A percentile compares a stretch with the other conserved stretches of the same genome.
Evolutionary conservation across 2,329 filamentous ascomycete species (phyloP).

Genomic region (Verruconis gallopava): DNA sequence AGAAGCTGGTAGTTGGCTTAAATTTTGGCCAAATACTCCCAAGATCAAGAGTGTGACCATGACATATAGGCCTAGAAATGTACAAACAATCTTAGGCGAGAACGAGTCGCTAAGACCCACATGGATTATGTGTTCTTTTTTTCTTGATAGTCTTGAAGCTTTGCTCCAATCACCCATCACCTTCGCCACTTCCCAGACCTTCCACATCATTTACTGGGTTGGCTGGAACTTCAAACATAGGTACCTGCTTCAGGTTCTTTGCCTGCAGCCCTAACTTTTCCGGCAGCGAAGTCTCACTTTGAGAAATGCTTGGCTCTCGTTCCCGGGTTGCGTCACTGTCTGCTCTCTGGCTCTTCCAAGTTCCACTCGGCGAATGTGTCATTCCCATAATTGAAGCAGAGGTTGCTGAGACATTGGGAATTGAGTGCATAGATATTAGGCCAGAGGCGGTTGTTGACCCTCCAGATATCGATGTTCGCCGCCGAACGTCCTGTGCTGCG

Average conservation of each 20-base stretch:
- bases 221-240: slow-evolving; percentile 31
- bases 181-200: slow-evolving; percentile 1
- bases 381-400: not conserved
- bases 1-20: no score
- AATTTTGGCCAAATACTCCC: no score
- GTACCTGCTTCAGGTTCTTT: slow-evolving; percentile 19
- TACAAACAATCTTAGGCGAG: no score
- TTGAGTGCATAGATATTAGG: not conserved
- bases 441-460: no score
- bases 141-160: no score
- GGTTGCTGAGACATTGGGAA: not conserved
- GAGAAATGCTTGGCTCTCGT: not conserved
- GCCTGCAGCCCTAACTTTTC: not conserved
- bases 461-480: not conserved
- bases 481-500: not conserved
- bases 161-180: no score
- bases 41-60: no score
- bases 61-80: no score
- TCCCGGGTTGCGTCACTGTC: not conserved
- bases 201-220: slow-evolving; percentile 29
- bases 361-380: not conserved
- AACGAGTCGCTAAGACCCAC: no score
- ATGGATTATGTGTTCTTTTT: no score
- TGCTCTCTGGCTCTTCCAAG: not conserved
- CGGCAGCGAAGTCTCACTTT: not conserved